Percentiles rank a stretch among this genome's conserved stretches.
These are phyloP conservation scores for Kwoniella mangroviensis DNA, from an alignment of 768 basidiomycete genomes.

Conservation along the genomic window DNA sequence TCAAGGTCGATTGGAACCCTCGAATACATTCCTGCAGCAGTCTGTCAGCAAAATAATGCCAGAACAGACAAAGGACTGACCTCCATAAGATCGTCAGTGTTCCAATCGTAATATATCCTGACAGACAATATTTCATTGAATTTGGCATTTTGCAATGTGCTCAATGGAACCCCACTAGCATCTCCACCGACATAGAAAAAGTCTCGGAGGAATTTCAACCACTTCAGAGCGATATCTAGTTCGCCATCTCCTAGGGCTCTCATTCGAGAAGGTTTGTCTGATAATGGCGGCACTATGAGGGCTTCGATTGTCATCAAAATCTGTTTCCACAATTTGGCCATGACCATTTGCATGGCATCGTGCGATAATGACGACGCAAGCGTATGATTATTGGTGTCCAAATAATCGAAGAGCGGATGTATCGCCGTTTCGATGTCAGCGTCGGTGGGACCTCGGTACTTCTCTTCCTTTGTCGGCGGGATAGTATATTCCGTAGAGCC, in stretches of 20 bases:
- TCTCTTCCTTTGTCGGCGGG: conserved; percentile 56
- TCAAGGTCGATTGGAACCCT: conserved; percentile 87
- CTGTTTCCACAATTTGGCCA: conserved; percentile 95
- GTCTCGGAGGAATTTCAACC: conserved; percentile 91
- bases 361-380: conserved; percentile 86
- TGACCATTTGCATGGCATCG: conserved; percentile 83
- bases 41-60: conserved; percentile 5
- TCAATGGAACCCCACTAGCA: conserved; percentile 77
- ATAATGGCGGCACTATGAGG: conserved; percentile 86
- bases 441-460: conserved; percentile 65
- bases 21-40: conserved; percentile 78
- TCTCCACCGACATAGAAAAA: conserved; percentile 96
- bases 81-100: conserved; percentile 59
- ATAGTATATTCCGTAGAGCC: conserved; percentile 46
- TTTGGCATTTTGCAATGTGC: conserved; percentile 87
- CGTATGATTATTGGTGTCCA: conserved; percentile 88
- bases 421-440: conserved; percentile 94
- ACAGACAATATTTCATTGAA: conserved; percentile 89
- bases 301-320: conserved; percentile 82
- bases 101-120: conserved; percentile 94
- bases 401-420: conserved; percentile 88
- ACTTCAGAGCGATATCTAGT: conserved; percentile 98
- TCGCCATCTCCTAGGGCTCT: conserved; percentile 91
- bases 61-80: conserved; percentile 28
- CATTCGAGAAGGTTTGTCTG: conserved; percentile 84